Evolutionary conservation across 306 rosid genomes (phyloP), one percentile per base, ranked within the genome.

Genomic region (Ziziphus jujuba): DNA sequence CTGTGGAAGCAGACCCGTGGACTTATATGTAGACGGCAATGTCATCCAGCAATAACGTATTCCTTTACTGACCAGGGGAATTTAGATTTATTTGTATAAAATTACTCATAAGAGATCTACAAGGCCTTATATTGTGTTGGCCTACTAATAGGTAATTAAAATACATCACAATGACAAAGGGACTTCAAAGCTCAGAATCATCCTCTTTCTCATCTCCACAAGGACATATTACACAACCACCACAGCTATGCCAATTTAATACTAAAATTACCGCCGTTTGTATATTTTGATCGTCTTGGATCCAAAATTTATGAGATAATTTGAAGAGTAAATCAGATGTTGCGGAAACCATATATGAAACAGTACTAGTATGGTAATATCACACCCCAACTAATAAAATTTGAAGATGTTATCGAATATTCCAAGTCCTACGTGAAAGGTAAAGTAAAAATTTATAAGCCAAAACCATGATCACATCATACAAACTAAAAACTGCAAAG

Each of bases 1-100:
- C 75, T 93, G 75, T 82, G 96, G 95, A 80, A 78, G 73, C 83
- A 80, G 68, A 93, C 95, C 35, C 76, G 81, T 65, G 66, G 81
- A 3, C 63, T 88, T 56, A 84, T 90, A 80, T 80, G 82, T 61
- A 83, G 82, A 70, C 79, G 84, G 34, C 67, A 90, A 25, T 56
- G 75, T 52, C 87, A 80, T 76, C 82, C 81, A 24, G 28, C 88
- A 3, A 65, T n/a, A n/a, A 78, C 61, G 77, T 71, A 12, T 56
- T 38, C 47, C 67, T 58, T 50, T 49, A 44, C 25, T 33, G 16
- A 63, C 33, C 34, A 17, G 10, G 20, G 55, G 55, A 50, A 19
- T 50, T 16, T 3, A 6, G 20, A 50, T 20, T 15, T 45, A n/a
- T 72, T 81, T 81, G 72, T 67, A 80, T 74, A 72, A 68, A 11